These are phyloP conservation scores for Coffea eugenioides DNA, from an alignment of 257 asterid genomes.

Conservation along the genomic window DNA sequence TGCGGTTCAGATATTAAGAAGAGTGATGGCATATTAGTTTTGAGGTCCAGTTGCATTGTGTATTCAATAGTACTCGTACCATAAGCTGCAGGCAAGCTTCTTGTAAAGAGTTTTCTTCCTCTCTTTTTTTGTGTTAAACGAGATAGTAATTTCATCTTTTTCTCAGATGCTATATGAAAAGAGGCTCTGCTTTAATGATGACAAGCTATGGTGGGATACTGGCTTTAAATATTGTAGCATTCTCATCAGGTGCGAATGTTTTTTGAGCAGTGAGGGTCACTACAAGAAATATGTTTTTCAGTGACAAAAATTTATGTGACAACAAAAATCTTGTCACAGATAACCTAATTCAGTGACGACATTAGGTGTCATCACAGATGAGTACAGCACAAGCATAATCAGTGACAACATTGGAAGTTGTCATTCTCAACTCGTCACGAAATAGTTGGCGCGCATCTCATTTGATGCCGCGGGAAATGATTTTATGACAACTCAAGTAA, in stretches of 20 bases:
- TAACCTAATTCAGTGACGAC: too few species aligned
- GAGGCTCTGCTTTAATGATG: conserved; percentile 17
- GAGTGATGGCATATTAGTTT: neutral
- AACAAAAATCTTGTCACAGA: too few species aligned
- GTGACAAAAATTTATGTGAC: too few species aligned
- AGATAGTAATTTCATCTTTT: neutral
- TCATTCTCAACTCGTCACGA: too few species aligned
- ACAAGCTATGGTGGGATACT: conserved; percentile 1
- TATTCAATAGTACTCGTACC: neutral
- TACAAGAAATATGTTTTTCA: too few species aligned
- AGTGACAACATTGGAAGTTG: too few species aligned
- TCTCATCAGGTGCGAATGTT: conserved; percentile 21
- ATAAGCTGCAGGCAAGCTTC: neutral
- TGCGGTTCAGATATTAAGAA: neutral
- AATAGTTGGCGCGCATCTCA: too few species aligned
- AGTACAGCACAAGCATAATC: too few species aligned
- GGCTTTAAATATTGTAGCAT: conserved; percentile 5
- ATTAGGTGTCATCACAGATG: too few species aligned
- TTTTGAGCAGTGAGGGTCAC: neutral
- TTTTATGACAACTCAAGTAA: too few species aligned
- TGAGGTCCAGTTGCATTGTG: neutral
- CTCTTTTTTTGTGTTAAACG: neutral
- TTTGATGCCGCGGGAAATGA: too few species aligned
- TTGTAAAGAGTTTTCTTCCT: neutral
- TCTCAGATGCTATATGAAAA: neutral